Evolutionary conservation across 1,139 yeast genomes (phyloP).

Genomic region (Candida mesenterica): DNA sequence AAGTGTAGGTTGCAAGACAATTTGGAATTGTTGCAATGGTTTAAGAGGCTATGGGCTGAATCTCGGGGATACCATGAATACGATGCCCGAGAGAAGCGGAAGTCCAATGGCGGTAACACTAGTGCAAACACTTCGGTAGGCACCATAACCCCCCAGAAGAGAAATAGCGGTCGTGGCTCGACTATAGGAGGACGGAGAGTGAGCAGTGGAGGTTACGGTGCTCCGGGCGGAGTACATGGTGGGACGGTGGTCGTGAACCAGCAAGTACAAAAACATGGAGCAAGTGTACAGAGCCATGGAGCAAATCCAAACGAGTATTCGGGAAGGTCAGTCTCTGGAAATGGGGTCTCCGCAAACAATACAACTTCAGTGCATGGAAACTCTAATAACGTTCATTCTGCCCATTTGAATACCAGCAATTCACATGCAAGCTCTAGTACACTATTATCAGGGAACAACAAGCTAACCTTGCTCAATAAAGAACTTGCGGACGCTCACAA

Average conservation of each 20-base stretch:
- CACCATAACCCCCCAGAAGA: constrained; percentile 5
- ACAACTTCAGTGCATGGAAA: too few relatives aligned
- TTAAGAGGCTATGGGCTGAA: constrained; percentile 78
- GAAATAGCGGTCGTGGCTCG: background rate
- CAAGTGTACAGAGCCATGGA: too few relatives aligned
- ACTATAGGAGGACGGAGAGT: background rate
- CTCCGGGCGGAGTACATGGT: too few relatives aligned
- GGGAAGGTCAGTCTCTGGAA: too few relatives aligned
- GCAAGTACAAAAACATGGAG: too few relatives aligned
- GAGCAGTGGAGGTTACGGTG: background rate
- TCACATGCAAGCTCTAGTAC: background rate
- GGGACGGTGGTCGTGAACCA: too few relatives aligned
- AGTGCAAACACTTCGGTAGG: constrained; percentile 9
- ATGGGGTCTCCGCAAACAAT: too few relatives aligned
- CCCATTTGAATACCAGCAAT: too few relatives aligned
- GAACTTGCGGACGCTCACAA: constrained; percentile 13
- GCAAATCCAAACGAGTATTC: too few relatives aligned
- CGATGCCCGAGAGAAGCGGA: constrained; percentile 52
- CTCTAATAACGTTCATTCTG: too few relatives aligned
- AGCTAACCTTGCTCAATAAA: constrained; percentile 11
- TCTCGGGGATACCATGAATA: constrained; percentile 63
- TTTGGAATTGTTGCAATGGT: constrained; percentile 91
- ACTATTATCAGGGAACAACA: constrained; percentile 1
- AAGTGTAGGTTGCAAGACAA: constrained; percentile 93
- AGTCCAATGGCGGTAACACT: constrained; percentile 2